These are phyloP conservation scores for Botrytis hyacinthi DNA, from an alignment of 2,329 filamentous ascomycete species.

Conservation along the genomic window DNA sequence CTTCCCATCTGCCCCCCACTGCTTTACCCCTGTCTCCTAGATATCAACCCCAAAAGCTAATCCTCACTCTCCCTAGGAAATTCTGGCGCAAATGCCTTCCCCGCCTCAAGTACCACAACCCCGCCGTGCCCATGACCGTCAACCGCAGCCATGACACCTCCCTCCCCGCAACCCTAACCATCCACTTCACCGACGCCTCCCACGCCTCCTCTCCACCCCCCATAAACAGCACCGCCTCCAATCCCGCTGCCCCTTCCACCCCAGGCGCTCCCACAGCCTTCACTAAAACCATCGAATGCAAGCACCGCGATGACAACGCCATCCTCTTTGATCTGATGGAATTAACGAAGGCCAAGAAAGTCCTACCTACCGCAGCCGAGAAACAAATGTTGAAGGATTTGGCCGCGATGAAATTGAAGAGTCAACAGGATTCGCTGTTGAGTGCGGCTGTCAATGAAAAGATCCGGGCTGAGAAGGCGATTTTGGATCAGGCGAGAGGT, in stretches of 20 bases:
- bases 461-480: constrained; percentile 60
- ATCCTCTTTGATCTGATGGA: constrained; percentile 63
- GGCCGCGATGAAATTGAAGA: constrained; percentile 52
- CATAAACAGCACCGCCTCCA: constrained; percentile 44
- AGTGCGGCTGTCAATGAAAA: constrained; percentile 53
- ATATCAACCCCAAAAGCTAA: constrained; percentile 14
- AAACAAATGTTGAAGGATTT: constrained; percentile 55
- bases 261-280: constrained; percentile 37
- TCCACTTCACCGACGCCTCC: constrained; percentile 54
- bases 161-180: constrained; percentile 58
- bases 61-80: constrained; percentile 54
- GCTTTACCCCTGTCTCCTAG: constrained; percentile 23
- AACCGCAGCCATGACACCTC: constrained; percentile 61
- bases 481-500: constrained; percentile 54
- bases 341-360: constrained; percentile 57
- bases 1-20: background rate
- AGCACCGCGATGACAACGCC: constrained; percentile 55
- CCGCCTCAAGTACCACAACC: constrained; percentile 92
- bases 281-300: constrained; percentile 58
- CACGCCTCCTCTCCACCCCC: constrained; percentile 19
- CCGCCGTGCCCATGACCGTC: constrained; percentile 76
- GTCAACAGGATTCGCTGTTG: constrained; percentile 53
- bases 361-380: constrained; percentile 61
- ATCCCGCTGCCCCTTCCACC: constrained; percentile 32
- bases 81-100: constrained; percentile 86